Percentiles rank a stretch among this genome's conserved stretches.
These are phyloP conservation scores for Zasmidium citrigriseum DNA, from an alignment of 2,329 filamentous ascomycete species.

Conservation along the genomic window DNA sequence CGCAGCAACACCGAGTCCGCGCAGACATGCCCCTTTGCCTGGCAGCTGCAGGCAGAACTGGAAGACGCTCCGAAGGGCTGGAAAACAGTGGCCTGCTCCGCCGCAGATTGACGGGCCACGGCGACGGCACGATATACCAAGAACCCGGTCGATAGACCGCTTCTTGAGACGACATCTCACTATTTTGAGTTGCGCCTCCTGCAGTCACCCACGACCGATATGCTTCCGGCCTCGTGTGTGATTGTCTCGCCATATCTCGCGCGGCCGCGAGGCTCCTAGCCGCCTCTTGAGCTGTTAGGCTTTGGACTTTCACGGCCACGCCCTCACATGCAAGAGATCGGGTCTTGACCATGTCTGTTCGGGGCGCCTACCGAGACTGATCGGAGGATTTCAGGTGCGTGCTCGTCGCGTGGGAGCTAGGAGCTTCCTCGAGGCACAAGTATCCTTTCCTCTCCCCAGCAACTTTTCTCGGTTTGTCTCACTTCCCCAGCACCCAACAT, in stretches of 20 bases:
- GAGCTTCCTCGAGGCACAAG: neutral
- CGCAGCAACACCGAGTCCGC: neutral
- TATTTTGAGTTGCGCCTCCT: neutral
- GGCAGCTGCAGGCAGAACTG: neutral
- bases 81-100: neutral
- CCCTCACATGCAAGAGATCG: neutral
- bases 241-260: neutral
- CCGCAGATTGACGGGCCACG: neutral
- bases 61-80: neutral
- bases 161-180: neutral
- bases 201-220: neutral
- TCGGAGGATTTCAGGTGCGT: neutral
- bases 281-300: neutral
- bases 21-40: neutral
- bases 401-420: conserved; percentile 5
- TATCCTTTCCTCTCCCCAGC: neutral
- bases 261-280: neutral
- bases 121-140: neutral
- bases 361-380: neutral
- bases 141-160: neutral
- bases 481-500: neutral
- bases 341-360: neutral
- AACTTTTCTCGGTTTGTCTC: neutral
- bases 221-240: neutral
- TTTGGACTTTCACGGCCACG: neutral